Conservation (phyloP, 305 asterid species). For the Stenogyne calaminthoides region DNA sequence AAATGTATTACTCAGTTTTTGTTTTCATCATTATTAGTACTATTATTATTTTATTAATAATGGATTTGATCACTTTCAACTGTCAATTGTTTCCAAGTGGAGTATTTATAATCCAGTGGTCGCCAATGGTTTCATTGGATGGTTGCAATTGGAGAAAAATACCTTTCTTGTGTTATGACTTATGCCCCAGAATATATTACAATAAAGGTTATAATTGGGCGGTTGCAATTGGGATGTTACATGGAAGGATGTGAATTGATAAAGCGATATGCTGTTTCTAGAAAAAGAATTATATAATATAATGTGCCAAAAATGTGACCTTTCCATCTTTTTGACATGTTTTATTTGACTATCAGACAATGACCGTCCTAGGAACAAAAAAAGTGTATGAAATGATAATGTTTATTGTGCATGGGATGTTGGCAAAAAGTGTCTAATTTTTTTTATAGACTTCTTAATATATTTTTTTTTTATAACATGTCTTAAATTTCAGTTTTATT, state of each 20-base stretch:
- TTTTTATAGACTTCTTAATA: no score
- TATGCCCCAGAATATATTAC: background rate
- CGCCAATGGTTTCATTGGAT: no score
- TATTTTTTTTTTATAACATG: no score
- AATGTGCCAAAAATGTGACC: background rate
- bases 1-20: background rate
- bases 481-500: no score
- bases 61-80: slow-evolving; percentile 10
- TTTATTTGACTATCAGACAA: background rate
- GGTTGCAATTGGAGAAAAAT: no score
- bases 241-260: no score
- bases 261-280: background rate
- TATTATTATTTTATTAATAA: background rate
- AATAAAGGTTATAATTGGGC: no score
- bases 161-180: background rate
- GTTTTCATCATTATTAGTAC: background rate
- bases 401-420: background rate
- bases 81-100: background rate
- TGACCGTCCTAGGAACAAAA: background rate
- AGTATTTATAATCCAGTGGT: no score
- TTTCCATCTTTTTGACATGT: background rate
- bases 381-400: background rate
- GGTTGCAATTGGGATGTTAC: no score
- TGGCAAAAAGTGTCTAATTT: background rate
- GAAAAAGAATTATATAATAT: background rate